Evolutionary conservation across 805 yeast species (phyloP), one percentile per base, ranked within the genome.

Genomic region (Hanseniaspora singularis): DNA sequence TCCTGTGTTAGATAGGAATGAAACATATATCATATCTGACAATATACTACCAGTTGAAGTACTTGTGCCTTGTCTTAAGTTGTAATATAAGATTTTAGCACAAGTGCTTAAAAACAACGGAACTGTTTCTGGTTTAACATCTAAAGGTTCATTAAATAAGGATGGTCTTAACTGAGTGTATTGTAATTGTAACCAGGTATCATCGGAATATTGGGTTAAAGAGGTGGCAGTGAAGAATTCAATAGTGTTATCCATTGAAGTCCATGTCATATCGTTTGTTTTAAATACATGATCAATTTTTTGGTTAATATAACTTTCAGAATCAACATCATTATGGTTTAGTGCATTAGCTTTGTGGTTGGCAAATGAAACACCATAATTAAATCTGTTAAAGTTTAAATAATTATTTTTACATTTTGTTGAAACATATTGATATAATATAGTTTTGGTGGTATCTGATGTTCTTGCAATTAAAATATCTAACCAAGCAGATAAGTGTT

Each of bases 311-410:
- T 75, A 70, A 24, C 79, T 61, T 55, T 82, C 92, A 37, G 79
- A 66, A 11, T 44, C 48, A 30, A 14, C 12, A 55, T 85, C 94
- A 24, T 69, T 70, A 16, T 79, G 69, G n/a, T 78, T 64, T 11
- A 85, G 72, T 4, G 73, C 61, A 3, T 92, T 86, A 1, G 95
- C 94, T 79, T 86, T 73, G 53, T 84, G 92, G 49, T 88, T 66
- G 0, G 98, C 97, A 69, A 89, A 84, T 0, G 94, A 79, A 40
- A 87, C 80, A 46, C 97, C 97, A 56, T 73, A 78, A 49, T 82
- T 79, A 18, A 34, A 83, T 72, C 65, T 54, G 61, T 71, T 53
- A 60, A 58, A 52, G 56, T 63, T 51, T 55, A 27, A 53, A 19
- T 50, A 40, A 14, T 39, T 26, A 4, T 28, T 37, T 14, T 30